Conservation (phyloP, 169 alveolate genomes). For the Plasmodium relictum region DNA sequence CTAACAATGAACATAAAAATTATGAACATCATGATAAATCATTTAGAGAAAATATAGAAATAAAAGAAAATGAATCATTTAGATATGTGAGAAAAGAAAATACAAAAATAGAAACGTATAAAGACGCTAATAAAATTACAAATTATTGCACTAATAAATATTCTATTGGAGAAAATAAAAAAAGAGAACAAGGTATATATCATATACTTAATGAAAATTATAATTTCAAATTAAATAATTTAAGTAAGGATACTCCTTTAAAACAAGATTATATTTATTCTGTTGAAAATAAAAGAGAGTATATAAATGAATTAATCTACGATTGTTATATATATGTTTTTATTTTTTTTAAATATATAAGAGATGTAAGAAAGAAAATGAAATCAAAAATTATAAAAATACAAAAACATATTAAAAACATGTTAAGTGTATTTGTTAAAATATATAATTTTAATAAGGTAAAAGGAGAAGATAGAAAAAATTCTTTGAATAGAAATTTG, state of each 20-base stretch:
- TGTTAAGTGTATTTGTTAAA: slow-evolving; percentile 30
- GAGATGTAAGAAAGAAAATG: slow-evolving; percentile 27
- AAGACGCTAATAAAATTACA: no score
- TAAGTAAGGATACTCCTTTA: neutral
- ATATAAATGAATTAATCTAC: slow-evolving; percentile 25
- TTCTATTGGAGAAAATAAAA: no score
- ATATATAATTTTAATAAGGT: slow-evolving; percentile 43
- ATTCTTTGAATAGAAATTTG: neutral
- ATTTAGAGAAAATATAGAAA: no score
- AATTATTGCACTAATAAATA: no score
- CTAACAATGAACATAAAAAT: neutral
- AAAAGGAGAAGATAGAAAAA: neutral
- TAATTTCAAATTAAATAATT: neutral
- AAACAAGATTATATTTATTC: neutral
- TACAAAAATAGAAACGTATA: neutral
- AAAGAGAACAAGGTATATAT: neutral
- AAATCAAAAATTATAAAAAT: slow-evolving; percentile 43
- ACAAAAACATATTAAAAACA: slow-evolving; percentile 65
- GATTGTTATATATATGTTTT: slow-evolving; percentile 53
- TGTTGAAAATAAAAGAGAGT: neutral
- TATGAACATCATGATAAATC: neutral
- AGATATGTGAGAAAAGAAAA: neutral
- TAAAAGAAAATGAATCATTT: neutral
- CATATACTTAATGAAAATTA: neutral
- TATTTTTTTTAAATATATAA: slow-evolving; percentile 46